Base-by-base conservation (phyloP, 1,284 basidiomycete genomes). In the Blastosporella zonata region DNA sequence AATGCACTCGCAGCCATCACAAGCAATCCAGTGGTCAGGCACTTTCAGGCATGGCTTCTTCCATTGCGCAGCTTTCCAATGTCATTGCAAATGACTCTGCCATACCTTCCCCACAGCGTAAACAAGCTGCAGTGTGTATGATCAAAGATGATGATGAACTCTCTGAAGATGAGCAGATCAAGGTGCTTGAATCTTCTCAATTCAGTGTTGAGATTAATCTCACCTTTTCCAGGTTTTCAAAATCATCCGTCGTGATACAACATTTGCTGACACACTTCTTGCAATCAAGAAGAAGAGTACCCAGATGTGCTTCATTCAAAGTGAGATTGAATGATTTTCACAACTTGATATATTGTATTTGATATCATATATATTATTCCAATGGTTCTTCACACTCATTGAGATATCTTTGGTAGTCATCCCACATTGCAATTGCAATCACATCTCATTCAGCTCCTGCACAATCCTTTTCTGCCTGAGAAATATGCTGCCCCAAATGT, bases 351-450 rank as follows among this genome's bases (percentile, higher is more conserved):
- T 17, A 6, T 6, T 34, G 7, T 34, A 9, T 31, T 8, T n/a
- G 3, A 31, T 13, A 7, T n/a, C 29, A 10, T 13, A 31, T 13
- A 31, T 3, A 9, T 13, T 25, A 31, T 4, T 46, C 43, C 21
- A 40, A 49, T 44, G 9, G 12, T 33, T 38, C 41, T 37, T 35
- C 40, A 31, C 34, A 36, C 49, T 51, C 53, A 6, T 20, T 21
- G 43, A 50, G 21, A 38, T 44, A 12, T 17, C 33, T 33, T 34
- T 62, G 55, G 40, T 60, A 59, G 33, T 58, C 54, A 33, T 52
- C 52, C 62, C 59, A 63, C 59, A 63, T 63, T 3, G 21, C 51
- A 22, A 53, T 37, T 36, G 59, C 58, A 57, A 63, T 59, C 12
- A 17, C 18, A 58, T 63, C 60, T 13, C 55, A 6, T 10, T 25